phyloP scores from a whole-genome alignment of 257 asterid genomes.

The Verbena officinalis region DNA sequence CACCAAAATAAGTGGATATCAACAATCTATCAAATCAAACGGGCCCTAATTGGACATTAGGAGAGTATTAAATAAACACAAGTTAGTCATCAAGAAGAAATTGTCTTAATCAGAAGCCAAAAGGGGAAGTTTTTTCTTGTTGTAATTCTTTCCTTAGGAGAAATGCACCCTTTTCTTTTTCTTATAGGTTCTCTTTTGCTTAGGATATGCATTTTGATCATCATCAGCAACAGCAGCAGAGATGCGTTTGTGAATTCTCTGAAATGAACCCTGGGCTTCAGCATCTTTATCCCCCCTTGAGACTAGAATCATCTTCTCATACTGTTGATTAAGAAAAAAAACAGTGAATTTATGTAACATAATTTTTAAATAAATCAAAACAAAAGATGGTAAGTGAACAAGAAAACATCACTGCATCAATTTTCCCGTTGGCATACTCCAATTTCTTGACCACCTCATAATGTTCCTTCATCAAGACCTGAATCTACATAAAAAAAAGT shows the following conservation, averaged over 20 bases:
- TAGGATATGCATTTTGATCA: not conserved
- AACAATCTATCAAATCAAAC: too few species aligned
- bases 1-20: too few species aligned
- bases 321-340: conserved; percentile 18
- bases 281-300: conserved; percentile 26
- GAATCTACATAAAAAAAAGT: conserved; percentile 21
- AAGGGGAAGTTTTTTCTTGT: too few species aligned
- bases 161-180: conserved; percentile 11
- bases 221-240: not conserved
- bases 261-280: conserved; percentile 22
- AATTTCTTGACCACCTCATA: conserved; percentile 20
- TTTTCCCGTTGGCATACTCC: conserved; percentile 34
- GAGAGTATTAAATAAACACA: too few species aligned
- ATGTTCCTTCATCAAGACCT: conserved; percentile 27
- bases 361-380: not conserved
- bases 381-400: not conserved
- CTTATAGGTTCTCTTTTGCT: not conserved
- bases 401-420: conserved; percentile 36
- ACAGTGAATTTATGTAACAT: too few species aligned
- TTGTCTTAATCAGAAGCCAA: too few species aligned
- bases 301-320: conserved; percentile 37
- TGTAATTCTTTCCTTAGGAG: too few species aligned
- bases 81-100: too few species aligned
- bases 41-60: too few species aligned
- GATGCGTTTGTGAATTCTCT: not conserved